Conservation (phyloP, 257 asterid genomes). For the Gentiana dahurica region DNA sequence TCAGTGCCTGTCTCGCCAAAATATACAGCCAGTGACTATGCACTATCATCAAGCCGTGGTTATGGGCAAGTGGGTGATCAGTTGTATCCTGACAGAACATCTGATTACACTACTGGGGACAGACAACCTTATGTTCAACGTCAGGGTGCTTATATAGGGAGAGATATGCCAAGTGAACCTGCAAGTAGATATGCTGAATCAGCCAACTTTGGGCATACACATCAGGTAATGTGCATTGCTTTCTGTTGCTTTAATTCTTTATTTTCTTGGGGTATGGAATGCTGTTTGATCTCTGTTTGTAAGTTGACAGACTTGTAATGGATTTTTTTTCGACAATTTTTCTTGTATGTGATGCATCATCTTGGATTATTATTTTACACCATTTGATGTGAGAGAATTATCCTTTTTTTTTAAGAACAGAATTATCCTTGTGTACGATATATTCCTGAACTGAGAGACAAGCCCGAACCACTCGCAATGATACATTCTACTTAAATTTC, state of each 20-base stretch:
- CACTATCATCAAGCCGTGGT: slow-evolving; percentile 54
- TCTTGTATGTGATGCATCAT: background rate
- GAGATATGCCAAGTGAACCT: slow-evolving; percentile 66
- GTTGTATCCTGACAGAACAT: slow-evolving; percentile 53
- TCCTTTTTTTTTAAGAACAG: too few species aligned
- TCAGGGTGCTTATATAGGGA: slow-evolving; percentile 51
- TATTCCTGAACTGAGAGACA: background rate
- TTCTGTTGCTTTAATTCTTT: slow-evolving; percentile 1
- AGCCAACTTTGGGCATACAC: slow-evolving; percentile 49
- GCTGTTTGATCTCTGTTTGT: too few species aligned
- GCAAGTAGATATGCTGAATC: slow-evolving; percentile 59
- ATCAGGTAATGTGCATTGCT: slow-evolving; percentile 49
- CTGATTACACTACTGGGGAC: slow-evolving; percentile 66
- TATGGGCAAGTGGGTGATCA: slow-evolving; percentile 69
- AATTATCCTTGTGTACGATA: background rate
- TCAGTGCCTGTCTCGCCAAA: slow-evolving; percentile 64
- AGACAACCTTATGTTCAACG: slow-evolving; percentile 67
- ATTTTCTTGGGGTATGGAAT: background rate
- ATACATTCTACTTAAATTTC: too few species aligned
- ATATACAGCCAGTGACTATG: slow-evolving; percentile 48
- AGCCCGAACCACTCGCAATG: too few species aligned
- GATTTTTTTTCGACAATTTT: too few species aligned
- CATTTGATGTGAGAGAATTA: too few species aligned
- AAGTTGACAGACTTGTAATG: too few species aligned
- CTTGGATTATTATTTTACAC: background rate